These are phyloP conservation scores for Penicillium soppii DNA, from an alignment of 495 filamentous ascomycete genomes.

Conservation along the genomic window DNA sequence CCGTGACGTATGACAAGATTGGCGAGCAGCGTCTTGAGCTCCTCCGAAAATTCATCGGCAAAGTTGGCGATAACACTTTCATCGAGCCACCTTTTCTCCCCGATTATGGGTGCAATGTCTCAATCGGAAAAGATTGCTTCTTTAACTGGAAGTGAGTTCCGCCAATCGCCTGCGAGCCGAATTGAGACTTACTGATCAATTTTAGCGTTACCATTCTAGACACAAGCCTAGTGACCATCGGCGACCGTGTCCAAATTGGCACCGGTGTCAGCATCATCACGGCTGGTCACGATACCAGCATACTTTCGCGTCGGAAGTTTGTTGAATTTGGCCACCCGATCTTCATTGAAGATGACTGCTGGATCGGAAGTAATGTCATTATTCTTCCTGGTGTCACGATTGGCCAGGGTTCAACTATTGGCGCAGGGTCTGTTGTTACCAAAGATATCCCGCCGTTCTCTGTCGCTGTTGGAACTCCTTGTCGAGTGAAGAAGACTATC, in stretches of 20 bases:
- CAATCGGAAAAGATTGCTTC: constrained; percentile 50
- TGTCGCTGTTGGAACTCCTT: constrained; percentile 40
- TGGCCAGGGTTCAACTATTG: constrained; percentile 45
- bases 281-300: constrained; percentile 66
- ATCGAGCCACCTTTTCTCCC: constrained; percentile 52
- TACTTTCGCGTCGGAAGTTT: constrained; percentile 68
- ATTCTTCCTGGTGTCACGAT: constrained; percentile 70
- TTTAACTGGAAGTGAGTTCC: constrained; percentile 51
- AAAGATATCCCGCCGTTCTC: constrained; percentile 44
- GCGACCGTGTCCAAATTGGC: constrained; percentile 71
- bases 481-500: constrained; percentile 22
- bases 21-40: constrained; percentile 32
- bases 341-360: constrained; percentile 77
- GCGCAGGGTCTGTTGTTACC: constrained; percentile 47
- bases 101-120: constrained; percentile 57
- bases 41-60: constrained; percentile 41
- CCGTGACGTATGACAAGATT: constrained; percentile 37
- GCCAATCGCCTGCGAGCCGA: too few species aligned
- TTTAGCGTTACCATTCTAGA: constrained; percentile 62
- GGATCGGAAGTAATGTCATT: constrained; percentile 74
- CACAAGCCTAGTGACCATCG: constrained; percentile 71
- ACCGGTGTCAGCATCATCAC: constrained; percentile 68
- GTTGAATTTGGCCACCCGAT: constrained; percentile 74
- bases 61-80: constrained; percentile 42
- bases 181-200: background rate